phyloP scores from a whole-genome alignment of 2,329 filamentous ascomycete species.

The Aspergillus cejpii region DNA sequence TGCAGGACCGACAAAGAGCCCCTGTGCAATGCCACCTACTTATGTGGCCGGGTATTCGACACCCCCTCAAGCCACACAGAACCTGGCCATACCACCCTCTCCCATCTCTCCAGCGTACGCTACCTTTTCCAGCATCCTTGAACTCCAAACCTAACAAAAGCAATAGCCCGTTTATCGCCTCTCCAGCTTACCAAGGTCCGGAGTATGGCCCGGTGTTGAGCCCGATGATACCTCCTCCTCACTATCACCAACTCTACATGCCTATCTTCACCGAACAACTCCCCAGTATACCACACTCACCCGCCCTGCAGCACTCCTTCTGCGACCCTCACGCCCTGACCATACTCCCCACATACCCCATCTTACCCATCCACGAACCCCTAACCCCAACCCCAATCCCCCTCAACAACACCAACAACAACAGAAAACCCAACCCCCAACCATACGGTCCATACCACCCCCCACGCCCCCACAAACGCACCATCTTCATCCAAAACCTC shows the following conservation, averaged over 20 bases:
- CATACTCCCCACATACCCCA: conserved; percentile 26
- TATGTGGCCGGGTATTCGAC: conserved; percentile 31
- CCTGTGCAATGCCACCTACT: conserved; percentile 23
- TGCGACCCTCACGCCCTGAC: conserved; percentile 25
- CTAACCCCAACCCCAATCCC: conserved; percentile 5
- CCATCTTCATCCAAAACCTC: conserved; percentile 27
- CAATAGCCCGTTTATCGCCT: conserved; percentile 18
- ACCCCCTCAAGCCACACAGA: conserved; percentile 26
- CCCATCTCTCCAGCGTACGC: conserved; percentile 36
- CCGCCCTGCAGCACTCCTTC: conserved; percentile 23
- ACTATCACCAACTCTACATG: conserved; percentile 19
- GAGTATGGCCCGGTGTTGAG: conserved; percentile 25
- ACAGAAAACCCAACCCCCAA: background rate
- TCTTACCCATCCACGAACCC: conserved; percentile 15
- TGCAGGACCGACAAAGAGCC: conserved; percentile 39
- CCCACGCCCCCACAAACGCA: conserved; percentile 13
- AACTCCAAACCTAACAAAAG: conserved; percentile 3
- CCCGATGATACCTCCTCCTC: conserved; percentile 17
- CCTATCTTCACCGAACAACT: conserved; percentile 25
- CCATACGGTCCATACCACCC: background rate
- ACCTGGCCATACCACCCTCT: conserved; percentile 28
- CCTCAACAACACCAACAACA: conserved; percentile 4
- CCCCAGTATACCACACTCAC: conserved; percentile 25
- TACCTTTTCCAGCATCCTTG: background rate
- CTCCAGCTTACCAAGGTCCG: conserved; percentile 19